phyloP scores from a whole-genome alignment of 2,329 filamentous ascomycete species.

The Stachybotrys chartarum region DNA sequence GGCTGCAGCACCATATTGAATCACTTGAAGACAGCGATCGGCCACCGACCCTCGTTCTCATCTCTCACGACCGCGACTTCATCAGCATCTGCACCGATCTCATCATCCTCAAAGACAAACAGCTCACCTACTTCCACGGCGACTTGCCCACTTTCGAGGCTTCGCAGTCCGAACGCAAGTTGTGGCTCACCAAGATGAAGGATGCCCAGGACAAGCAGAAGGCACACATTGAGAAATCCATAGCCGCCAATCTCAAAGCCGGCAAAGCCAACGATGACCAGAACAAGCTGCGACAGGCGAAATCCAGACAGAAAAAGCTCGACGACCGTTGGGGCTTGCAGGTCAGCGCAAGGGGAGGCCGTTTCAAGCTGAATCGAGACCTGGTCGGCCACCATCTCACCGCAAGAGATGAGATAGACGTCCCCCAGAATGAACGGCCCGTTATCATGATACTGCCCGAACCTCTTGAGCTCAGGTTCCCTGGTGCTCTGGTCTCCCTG shows the following conservation, averaged over 20 bases:
- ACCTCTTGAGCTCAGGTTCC: conserved; percentile 65
- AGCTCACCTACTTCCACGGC: conserved; percentile 67
- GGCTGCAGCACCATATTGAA: conserved; percentile 69
- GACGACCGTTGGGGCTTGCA: conserved; percentile 75
- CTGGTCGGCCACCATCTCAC: conserved; percentile 53
- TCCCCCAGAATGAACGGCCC: conserved; percentile 55
- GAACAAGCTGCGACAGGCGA: conserved; percentile 80
- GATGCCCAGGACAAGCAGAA: conserved; percentile 76
- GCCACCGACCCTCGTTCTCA: conserved; percentile 64
- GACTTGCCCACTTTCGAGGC: conserved; percentile 66
- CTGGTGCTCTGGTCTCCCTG: conserved; percentile 64
- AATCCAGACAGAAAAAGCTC: conserved; percentile 75
- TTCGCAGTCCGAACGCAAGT: conserved; percentile 58
- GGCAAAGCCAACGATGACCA: conserved; percentile 74
- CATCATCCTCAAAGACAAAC: conserved; percentile 66
- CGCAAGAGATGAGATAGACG: conserved; percentile 60
- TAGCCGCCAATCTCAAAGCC: conserved; percentile 65
- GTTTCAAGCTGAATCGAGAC: conserved; percentile 74
- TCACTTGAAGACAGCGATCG: conserved; percentile 42
- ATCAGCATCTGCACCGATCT: conserved; percentile 71
- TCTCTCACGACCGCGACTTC: conserved; percentile 82
- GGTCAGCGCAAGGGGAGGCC: conserved; percentile 59
- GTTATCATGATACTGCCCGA: conserved; percentile 53
- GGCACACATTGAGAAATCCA: conserved; percentile 72
- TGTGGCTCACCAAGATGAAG: conserved; percentile 66